Conservation (phyloP, 2,329 filamentous ascomycete genomes). For the Aspergillus candidus region DNA sequence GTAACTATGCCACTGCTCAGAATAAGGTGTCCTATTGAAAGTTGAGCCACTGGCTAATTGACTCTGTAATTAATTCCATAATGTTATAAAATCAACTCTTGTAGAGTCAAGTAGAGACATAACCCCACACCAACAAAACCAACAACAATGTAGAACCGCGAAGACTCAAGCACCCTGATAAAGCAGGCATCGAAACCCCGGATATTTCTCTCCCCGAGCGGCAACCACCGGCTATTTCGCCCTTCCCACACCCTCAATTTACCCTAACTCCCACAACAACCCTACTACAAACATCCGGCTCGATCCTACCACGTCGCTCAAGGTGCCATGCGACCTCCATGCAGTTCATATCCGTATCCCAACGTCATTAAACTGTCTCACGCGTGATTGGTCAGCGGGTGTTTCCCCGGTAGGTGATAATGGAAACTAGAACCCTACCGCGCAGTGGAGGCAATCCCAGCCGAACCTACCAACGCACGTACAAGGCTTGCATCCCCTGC, state of each 20-base stretch:
- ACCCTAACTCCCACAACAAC: slow-evolving; percentile 2
- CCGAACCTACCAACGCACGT: slow-evolving; percentile 45
- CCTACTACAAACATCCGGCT: not conserved
- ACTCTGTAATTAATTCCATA: no score
- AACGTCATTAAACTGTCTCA: not conserved
- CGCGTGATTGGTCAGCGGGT: slow-evolving; percentile 12
- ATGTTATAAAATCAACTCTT: no score
- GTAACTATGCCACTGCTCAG: no score
- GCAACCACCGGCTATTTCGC: slow-evolving; percentile 16
- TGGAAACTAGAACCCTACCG: slow-evolving; percentile 17
- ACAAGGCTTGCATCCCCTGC: slow-evolving; percentile 51
- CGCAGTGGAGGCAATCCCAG: slow-evolving; percentile 21
- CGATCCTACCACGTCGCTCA: no score
- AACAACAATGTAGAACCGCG: no score
- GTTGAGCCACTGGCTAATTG: no score
- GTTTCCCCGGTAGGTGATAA: slow-evolving; percentile 3
- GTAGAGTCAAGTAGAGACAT: not conserved
- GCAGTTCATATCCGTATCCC: no score
- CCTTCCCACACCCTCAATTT: not conserved
- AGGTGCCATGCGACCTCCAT: not conserved
- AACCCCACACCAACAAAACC: not conserved
- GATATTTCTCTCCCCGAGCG: slow-evolving; percentile 8
- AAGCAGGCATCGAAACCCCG: not conserved
- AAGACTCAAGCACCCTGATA: no score
- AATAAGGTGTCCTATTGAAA: no score